These are phyloP conservation scores for Cladosporium sphaerospermum DNA, from an alignment of 2,329 filamentous ascomycete species.

Conservation along the genomic window DNA sequence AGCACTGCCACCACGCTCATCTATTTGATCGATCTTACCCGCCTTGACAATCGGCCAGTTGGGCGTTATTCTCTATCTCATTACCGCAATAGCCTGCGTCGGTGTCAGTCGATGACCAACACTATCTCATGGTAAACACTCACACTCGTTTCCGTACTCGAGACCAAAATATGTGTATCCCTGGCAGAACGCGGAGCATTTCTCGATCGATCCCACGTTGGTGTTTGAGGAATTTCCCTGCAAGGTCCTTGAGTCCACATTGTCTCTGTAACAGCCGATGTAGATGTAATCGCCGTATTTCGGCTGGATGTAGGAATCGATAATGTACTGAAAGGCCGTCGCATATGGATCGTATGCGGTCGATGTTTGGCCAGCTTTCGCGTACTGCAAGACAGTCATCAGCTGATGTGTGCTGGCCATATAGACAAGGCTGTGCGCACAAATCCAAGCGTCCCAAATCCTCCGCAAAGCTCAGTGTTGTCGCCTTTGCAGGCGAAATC, in stretches of 20 bases:
- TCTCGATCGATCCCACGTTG: not conserved
- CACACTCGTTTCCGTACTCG: conserved; percentile 6
- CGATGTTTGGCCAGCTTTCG: not conserved
- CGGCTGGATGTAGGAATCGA: conserved; percentile 1
- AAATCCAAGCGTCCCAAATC: not conserved
- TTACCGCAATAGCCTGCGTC: not conserved
- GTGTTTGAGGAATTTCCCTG: not conserved
- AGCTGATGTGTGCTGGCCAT: not conserved
- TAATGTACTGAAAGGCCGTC: conserved; percentile 3
- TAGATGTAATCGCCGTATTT: conserved; percentile 7
- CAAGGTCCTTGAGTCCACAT: not conserved
- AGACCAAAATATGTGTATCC: conserved; percentile 1
- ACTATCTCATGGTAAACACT: not conserved
- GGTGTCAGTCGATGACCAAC: not conserved
- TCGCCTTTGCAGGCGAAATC: not conserved
- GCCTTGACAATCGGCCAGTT: conserved; percentile 1
- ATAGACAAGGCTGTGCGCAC: not conserved
- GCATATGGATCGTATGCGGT: conserved; percentile 4
- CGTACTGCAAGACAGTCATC: not conserved
- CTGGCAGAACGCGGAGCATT: not conserved
- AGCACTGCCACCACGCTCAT: not conserved
- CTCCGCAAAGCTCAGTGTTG: not conserved
- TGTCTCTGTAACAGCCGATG: not conserved
- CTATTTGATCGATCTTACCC: not conserved
- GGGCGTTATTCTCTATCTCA: not conserved